Evolutionary conservation across 2,329 filamentous ascomycete genomes (phyloP).

Genomic region (Botrytis fragariae): DNA sequence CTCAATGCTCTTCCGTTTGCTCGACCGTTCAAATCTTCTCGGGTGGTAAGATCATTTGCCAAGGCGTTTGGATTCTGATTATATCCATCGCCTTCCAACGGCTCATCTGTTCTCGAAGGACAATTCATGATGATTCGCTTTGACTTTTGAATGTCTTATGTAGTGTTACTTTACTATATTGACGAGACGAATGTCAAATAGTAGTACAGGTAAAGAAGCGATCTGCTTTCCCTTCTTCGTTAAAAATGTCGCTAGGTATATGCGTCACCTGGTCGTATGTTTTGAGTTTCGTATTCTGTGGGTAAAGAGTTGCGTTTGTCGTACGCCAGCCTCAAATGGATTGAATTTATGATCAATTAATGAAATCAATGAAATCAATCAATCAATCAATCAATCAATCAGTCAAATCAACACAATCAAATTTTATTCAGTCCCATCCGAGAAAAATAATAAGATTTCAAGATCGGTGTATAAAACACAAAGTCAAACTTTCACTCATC

Average conservation of each 20-base stretch:
- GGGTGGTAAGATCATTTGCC: constrained; percentile 59
- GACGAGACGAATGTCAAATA: background rate
- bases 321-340: background rate
- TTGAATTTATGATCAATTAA: background rate
- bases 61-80: constrained; percentile 61
- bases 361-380: background rate
- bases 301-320: background rate
- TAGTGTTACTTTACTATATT: background rate
- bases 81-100: constrained; percentile 49
- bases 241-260: background rate
- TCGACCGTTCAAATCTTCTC: constrained; percentile 59
- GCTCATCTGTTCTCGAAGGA: constrained; percentile 59
- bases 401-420: background rate
- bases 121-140: constrained; percentile 55
- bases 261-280: background rate
- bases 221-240: background rate
- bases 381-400: background rate
- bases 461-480: background rate
- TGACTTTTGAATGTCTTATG: background rate
- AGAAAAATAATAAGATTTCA: background rate
- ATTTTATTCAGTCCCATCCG: background rate
- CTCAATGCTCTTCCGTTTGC: constrained; percentile 55
- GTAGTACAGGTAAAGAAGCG: background rate
- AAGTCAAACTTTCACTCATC: background rate
- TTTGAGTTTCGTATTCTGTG: background rate